phyloP scores from a whole-genome alignment of 192 early-diverging fungal genomes.

The Phlyctochytrium planicorne region DNA sequence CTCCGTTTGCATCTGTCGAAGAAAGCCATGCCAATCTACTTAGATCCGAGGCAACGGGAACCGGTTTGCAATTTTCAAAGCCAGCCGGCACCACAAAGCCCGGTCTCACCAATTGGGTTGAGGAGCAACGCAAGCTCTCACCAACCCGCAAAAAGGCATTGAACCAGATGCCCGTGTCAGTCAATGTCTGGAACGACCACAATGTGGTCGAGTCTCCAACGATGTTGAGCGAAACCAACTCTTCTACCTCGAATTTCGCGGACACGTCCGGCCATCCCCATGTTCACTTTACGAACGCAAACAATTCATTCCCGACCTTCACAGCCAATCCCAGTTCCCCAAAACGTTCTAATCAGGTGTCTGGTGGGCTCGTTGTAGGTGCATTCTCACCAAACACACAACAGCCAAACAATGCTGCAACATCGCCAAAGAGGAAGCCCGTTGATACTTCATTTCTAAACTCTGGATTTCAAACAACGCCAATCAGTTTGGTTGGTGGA shows the following conservation, averaged over 20 bases:
- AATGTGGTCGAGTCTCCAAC: not conserved
- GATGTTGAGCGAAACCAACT: slow-evolving; percentile 1
- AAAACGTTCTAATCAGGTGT: not conserved
- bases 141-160: too few relatives aligned
- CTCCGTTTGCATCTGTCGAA: not conserved
- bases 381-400: not conserved
- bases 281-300: not conserved
- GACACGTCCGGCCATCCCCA: not conserved
- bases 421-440: not conserved
- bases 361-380: not conserved
- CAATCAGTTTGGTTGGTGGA: too few relatives aligned
- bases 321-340: not conserved
- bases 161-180: too few relatives aligned
- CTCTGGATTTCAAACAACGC: not conserved
- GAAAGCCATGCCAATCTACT: not conserved
- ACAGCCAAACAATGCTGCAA: not conserved
- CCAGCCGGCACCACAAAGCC: not conserved
- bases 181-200: not conserved
- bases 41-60: not conserved
- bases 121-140: not conserved
- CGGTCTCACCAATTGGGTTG: not conserved
- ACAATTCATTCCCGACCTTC: not conserved
- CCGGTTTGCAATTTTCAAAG: too few relatives aligned
- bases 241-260: not conserved
- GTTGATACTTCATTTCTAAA: not conserved